phyloP scores from a whole-genome alignment of 1,284 basidiomycete genomes.

The Cutaneotrichosporon curvatum region DNA sequence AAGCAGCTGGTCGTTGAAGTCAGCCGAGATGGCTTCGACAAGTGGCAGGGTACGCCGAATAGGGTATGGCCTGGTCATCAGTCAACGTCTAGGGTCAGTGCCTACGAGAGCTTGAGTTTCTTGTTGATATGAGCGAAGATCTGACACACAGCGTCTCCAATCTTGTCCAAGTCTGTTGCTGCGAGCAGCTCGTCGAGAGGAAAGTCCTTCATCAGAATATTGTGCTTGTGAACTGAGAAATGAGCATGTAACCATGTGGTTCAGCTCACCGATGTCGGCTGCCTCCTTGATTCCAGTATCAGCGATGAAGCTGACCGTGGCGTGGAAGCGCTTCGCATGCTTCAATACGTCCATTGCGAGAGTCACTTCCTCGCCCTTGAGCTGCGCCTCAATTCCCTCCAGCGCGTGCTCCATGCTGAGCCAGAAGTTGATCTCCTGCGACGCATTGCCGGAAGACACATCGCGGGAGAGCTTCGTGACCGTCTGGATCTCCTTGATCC shows the following conservation, averaged over 20 bases:
- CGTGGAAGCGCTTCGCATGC: constrained; percentile 94
- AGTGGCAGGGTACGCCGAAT: constrained; percentile 90
- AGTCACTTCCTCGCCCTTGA: constrained; percentile 83
- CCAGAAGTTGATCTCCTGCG: constrained; percentile 99
- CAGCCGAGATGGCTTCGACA: constrained; percentile 93
- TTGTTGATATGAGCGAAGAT: constrained; percentile 94
- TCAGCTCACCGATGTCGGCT: constrained; percentile 64
- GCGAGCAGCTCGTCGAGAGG: constrained; percentile 93
- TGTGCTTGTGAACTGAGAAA: constrained; percentile 81
- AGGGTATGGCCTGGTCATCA: constrained; percentile 62
- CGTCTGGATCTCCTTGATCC: constrained; percentile 97
- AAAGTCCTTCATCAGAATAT: constrained; percentile 97
- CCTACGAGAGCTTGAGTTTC: constrained; percentile 74
- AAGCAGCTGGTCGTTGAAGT: constrained; percentile 91
- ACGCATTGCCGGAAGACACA: constrained; percentile 90
- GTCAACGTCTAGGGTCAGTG: neutral
- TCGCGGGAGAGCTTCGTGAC: constrained; percentile 91
- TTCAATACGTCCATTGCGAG: constrained; percentile 93
- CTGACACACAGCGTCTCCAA: constrained; percentile 74
- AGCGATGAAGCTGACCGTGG: constrained; percentile 94
- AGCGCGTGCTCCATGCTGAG: constrained; percentile 85
- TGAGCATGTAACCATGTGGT: neutral
- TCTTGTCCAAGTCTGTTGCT: constrained; percentile 90
- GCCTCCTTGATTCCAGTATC: constrained; percentile 95
- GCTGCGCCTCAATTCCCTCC: constrained; percentile 85